Conservation (phyloP, 2,329 filamentous ascomycete species). For the Ceratocystis alfenasii region DNA sequence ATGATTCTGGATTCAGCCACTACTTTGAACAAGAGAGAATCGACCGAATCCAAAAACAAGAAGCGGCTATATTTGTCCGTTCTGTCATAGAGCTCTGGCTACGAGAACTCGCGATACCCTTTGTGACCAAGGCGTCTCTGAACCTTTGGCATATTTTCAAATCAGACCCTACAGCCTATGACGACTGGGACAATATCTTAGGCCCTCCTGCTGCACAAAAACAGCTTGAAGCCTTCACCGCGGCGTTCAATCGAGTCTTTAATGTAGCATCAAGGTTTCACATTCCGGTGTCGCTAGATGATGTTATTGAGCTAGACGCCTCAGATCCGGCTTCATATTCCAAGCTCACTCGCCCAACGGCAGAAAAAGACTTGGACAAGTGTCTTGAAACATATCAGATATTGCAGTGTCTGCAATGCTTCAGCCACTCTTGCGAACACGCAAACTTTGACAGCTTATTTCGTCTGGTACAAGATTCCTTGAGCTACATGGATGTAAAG, state of each 20-base stretch:
- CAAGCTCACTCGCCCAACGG: neutral
- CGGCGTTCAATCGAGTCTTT: constrained; percentile 47
- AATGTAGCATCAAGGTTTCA: constrained; percentile 27
- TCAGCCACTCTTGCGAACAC: constrained; percentile 49
- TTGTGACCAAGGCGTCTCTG: constrained; percentile 11
- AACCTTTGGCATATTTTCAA: constrained; percentile 14
- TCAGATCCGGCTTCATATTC: constrained; percentile 13
- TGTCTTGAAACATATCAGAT: constrained; percentile 43
- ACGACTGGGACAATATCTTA: constrained; percentile 12
- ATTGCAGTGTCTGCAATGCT: constrained; percentile 48
- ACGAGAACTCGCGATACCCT: constrained; percentile 37
- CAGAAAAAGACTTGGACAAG: constrained; percentile 24
- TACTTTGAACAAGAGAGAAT: constrained; percentile 21
- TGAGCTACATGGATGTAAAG: constrained; percentile 7
- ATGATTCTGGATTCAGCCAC: constrained; percentile 15
- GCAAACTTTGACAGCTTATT: constrained; percentile 39
- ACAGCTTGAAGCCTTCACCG: constrained; percentile 33
- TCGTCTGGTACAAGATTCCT: constrained; percentile 16
- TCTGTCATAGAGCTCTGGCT: constrained; percentile 38
- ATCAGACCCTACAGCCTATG: neutral
- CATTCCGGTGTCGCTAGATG: constrained; percentile 37
- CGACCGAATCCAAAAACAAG: constrained; percentile 17
- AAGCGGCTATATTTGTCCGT: constrained; percentile 15
- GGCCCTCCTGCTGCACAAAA: neutral
- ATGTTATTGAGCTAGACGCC: constrained; percentile 35